Conservation (phyloP, 306 rosid genomes). For the Pterocarpus santalinus region DNA sequence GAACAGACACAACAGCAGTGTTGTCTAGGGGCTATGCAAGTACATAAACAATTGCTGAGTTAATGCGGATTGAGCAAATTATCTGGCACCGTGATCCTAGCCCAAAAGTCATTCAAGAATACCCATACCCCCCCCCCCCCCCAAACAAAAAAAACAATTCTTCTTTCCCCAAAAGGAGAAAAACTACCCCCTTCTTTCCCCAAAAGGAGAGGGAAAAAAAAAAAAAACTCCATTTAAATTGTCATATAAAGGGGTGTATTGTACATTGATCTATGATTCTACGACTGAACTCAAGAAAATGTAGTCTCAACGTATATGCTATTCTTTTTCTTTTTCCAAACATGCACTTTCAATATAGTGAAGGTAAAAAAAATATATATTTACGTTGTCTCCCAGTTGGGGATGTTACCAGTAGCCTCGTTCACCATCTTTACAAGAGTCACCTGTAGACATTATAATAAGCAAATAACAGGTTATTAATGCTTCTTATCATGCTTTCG, state of each 20-base stretch:
- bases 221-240: not conserved
- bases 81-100: conserved; percentile 6
- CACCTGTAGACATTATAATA: conserved; percentile 63
- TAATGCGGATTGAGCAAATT: not conserved
- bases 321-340: not conserved
- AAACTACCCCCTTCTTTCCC: no score
- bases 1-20: not conserved
- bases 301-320: not conserved
- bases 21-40: not conserved
- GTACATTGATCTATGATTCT: conserved; percentile 46
- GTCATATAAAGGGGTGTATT: conserved; percentile 10
- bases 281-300: conserved; percentile 27
- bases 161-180: no score
- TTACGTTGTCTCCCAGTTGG: conserved; percentile 73
- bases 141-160: no score
- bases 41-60: not conserved
- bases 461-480: conserved; percentile 31
- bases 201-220: no score
- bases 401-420: conserved; percentile 84
- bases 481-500: conserved; percentile 17
- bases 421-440: conserved; percentile 91
- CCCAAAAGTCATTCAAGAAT: conserved; percentile 37
- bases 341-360: conserved; percentile 26
- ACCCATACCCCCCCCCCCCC: not conserved
- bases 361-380: not conserved